These are phyloP conservation scores for Elsinoe fawcettii DNA, from an alignment of 2,329 filamentous ascomycete species.

Conservation along the genomic window DNA sequence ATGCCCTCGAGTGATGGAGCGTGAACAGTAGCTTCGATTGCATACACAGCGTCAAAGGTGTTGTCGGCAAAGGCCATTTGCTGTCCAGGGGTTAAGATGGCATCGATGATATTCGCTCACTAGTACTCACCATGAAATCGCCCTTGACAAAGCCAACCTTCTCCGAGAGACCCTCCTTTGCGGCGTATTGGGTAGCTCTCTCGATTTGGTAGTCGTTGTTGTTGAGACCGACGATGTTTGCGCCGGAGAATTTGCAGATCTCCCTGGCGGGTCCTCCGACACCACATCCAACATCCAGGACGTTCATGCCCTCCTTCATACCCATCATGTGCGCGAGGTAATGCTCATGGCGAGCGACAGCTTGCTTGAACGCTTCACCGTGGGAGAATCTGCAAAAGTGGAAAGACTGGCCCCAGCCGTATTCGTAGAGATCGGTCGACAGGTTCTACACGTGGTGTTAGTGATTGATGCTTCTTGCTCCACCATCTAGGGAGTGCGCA, in stretches of 20 bases:
- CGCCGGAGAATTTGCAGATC: conserved; percentile 91
- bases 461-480: background rate
- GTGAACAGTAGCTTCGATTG: conserved; percentile 94
- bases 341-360: conserved; percentile 94
- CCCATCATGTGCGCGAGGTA: conserved; percentile 88
- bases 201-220: conserved; percentile 99
- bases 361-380: conserved; percentile 80
- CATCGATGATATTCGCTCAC: background rate
- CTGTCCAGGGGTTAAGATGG: conserved; percentile 33
- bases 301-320: conserved; percentile 77
- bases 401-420: conserved; percentile 93
- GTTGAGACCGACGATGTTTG: conserved; percentile 85
- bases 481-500: background rate
- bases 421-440: conserved; percentile 90
- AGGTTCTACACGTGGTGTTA: conserved; percentile 77
- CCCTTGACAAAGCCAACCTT: conserved; percentile 87
- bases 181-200: conserved; percentile 77
- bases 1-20: conserved; percentile 84
- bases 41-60: conserved; percentile 89
- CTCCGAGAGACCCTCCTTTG: conserved; percentile 68
- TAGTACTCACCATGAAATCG: conserved; percentile 70
- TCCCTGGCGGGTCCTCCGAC: conserved; percentile 91
- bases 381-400: conserved; percentile 93
- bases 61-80: conserved; percentile 94
- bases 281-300: conserved; percentile 94